Percentiles rank a stretch among this genome's conserved stretches.
Evolutionary conservation across 2,329 filamentous ascomycete genomes (phyloP).

Genomic region (Beauveria scarabaeidicola): DNA sequence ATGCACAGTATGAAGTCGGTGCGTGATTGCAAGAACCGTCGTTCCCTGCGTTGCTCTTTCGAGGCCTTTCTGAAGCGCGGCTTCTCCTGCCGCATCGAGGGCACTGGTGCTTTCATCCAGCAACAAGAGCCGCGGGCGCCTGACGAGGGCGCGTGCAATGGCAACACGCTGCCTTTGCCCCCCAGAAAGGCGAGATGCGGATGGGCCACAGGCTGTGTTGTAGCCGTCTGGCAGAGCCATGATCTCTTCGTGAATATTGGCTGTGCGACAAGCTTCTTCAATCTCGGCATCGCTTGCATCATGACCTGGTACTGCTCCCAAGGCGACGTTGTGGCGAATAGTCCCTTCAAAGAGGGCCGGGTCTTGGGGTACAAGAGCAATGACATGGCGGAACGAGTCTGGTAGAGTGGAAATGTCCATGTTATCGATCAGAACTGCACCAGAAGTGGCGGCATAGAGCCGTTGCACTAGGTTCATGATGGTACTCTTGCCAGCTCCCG

Average conservation of each 20-base stretch:
- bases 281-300: constrained; percentile 47
- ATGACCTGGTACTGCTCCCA: constrained; percentile 41
- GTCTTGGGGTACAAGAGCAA: constrained; percentile 44
- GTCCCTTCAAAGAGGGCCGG: constrained; percentile 41
- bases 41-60: constrained; percentile 39
- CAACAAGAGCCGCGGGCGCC: constrained; percentile 57
- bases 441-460: constrained; percentile 43
- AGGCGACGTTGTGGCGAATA: constrained; percentile 39
- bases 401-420: constrained; percentile 21
- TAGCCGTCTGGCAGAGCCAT: constrained; percentile 49
- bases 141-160: constrained; percentile 61
- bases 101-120: constrained; percentile 70
- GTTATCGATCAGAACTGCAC: constrained; percentile 41
- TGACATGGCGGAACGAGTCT: constrained; percentile 32
- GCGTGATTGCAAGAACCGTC: constrained; percentile 41
- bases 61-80: constrained; percentile 52
- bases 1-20: constrained; percentile 38
- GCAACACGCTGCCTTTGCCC: constrained; percentile 64
- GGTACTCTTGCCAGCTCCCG: constrained; percentile 39
- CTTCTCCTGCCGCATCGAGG: constrained; percentile 56
- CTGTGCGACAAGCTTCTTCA: constrained; percentile 50
- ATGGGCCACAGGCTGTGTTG: constrained; percentile 53
- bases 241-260: constrained; percentile 59
- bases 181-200: constrained; percentile 58
- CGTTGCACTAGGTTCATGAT: constrained; percentile 41